phyloP scores from a whole-genome alignment of 306 rosid genomes.

The Cyclanthera cordifolia region DNA sequence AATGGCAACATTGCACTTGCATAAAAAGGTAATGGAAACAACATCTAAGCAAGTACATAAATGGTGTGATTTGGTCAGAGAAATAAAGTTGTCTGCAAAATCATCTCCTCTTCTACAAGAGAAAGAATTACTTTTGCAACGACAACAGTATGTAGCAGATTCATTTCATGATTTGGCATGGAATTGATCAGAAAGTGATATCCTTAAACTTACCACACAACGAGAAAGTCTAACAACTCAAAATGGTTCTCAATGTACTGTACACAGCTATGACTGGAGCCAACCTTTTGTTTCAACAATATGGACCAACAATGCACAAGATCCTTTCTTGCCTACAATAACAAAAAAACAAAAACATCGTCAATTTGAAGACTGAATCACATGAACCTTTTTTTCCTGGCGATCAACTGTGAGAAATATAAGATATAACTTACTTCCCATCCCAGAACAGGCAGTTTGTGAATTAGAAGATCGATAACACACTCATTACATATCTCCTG shows the following conservation, averaged over 20 bases:
- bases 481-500: conserved; percentile 80
- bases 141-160: background rate
- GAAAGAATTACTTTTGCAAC: background rate
- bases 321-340: conserved; percentile 83
- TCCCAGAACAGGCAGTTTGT: conserved; percentile 67
- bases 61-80: background rate
- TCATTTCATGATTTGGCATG: background rate
- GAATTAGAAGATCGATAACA: conserved; percentile 56
- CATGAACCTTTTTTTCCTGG: conserved; percentile 11
- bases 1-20: background rate
- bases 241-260: conserved; percentile 64
- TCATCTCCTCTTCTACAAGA: background rate
- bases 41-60: background rate
- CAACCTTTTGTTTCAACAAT: conserved; percentile 74
- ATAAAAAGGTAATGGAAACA: background rate
- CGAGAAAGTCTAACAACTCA: conserved; percentile 77
- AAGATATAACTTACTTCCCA: conserved; percentile 77
- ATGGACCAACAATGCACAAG: conserved; percentile 76
- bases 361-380: conserved; percentile 22
- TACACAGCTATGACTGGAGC: conserved; percentile 45
- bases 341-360: conserved; percentile 25
- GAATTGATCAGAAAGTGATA: conserved; percentile 6
- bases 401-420: conserved; percentile 1
- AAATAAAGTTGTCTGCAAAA: background rate
- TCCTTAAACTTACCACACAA: conserved; percentile 54